A percentile compares a stretch with the other conserved stretches of the same genome.
Evolutionary conservation across 139 green algal species (phyloP).

Genomic region (Closterium sp.): DNA sequence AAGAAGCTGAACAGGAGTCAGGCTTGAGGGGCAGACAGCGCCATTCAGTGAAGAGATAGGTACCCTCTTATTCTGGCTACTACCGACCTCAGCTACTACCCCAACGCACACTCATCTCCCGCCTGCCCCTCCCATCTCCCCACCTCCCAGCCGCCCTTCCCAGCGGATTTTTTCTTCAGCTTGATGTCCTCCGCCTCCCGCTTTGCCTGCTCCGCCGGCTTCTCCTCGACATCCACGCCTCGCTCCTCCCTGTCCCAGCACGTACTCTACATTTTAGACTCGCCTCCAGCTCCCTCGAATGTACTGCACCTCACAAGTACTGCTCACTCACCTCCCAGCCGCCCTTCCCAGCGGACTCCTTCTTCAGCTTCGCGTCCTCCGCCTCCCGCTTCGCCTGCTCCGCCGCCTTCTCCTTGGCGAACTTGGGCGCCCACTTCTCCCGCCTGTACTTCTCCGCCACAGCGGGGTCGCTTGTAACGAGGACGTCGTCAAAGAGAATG

Average conservation of each 20-base stretch:
- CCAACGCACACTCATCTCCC: neutral
- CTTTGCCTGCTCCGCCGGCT: neutral
- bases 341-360: neutral
- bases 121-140: neutral
- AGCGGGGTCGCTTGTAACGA: constrained; percentile 49
- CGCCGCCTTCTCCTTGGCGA: constrained; percentile 30
- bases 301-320: too few species aligned
- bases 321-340: neutral
- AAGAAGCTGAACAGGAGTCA: too few species aligned
- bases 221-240: too few species aligned
- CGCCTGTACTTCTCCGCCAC: constrained; percentile 37
- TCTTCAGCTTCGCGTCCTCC: constrained; percentile 20
- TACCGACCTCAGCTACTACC: neutral
- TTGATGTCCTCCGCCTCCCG: constrained; percentile 16
- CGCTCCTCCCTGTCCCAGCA: too few species aligned
- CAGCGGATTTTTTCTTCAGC: neutral
- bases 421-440: constrained; percentile 46
- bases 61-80: too few species aligned
- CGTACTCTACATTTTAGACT: too few species aligned
- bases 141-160: neutral
- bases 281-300: too few species aligned
- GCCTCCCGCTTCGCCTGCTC: constrained; percentile 26
- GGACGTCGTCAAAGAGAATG: constrained; percentile 63
- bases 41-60: too few species aligned
- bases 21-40: too few species aligned